Evolutionary conservation across 1,284 basidiomycete species (phyloP).

Genomic region (Polyporus tsugae): DNA sequence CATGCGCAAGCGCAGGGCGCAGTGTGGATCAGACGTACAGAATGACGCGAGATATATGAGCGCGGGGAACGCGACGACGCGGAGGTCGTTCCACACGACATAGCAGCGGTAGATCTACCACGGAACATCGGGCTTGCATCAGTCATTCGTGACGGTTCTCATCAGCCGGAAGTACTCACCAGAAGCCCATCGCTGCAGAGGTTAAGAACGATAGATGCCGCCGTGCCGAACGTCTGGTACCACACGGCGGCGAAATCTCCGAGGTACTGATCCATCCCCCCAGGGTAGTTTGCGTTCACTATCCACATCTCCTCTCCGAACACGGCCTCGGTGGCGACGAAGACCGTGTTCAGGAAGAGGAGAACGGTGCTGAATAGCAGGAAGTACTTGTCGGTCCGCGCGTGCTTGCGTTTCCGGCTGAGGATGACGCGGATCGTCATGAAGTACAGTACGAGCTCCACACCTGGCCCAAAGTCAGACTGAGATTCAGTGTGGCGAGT

Average conservation of each 20-base stretch:
- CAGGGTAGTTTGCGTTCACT: conserved; percentile 24
- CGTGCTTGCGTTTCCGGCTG: conserved; percentile 11
- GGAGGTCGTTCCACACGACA: conserved; percentile 20
- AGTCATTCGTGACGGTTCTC: not conserved
- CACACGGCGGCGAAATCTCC: conserved; percentile 25
- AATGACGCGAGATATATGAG: conserved; percentile 18
- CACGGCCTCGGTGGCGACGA: conserved; percentile 16
- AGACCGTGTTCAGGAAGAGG: conserved; percentile 27
- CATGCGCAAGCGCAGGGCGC: not conserved
- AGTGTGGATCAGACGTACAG: conserved; percentile 5
- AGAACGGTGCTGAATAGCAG: conserved; percentile 27
- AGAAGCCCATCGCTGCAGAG: conserved; percentile 24
- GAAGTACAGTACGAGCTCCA: conserved; percentile 25
- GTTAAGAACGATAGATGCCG: conserved; percentile 18
- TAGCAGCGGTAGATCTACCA: conserved; percentile 26
- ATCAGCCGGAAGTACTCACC: conserved; percentile 13
- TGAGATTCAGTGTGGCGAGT: not conserved
- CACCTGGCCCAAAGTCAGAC: not conserved
- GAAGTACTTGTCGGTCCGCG: conserved; percentile 22
- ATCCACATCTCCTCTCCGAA: conserved; percentile 34
- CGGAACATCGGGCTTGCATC: not conserved
- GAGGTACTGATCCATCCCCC: conserved; percentile 22
- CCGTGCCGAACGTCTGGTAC: conserved; percentile 29
- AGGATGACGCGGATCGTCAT: conserved; percentile 13
- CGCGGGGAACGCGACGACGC: conserved; percentile 2